These are phyloP conservation scores for Panicum hallii DNA, from an alignment of 202 grass and related monocot species.

Conservation along the genomic window DNA sequence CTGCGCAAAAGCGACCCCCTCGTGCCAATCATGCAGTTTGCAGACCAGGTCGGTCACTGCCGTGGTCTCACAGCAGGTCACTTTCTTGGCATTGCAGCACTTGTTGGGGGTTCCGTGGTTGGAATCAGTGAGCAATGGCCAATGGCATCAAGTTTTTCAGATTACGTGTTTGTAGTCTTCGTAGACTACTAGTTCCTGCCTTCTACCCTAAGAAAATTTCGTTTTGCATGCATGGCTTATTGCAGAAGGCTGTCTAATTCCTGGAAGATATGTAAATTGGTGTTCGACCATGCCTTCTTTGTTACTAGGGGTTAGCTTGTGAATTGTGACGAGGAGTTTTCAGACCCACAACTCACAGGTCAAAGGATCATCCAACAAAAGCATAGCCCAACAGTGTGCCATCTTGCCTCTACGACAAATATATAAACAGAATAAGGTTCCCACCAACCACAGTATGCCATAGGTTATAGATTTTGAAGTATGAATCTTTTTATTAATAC, in stretches of 20 bases:
- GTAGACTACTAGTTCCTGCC: neutral
- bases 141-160: conserved; percentile 12
- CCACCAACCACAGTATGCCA: neutral
- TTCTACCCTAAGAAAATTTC: conserved; percentile 39
- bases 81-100: conserved; percentile 8
- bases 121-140: neutral
- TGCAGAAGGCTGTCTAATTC: neutral
- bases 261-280: neutral
- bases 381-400: neutral
- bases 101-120: neutral
- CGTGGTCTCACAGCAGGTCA: conserved; percentile 3
- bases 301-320: neutral
- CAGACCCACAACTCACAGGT: neutral
- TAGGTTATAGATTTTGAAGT: neutral
- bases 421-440: neutral
- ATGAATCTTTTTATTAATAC: neutral
- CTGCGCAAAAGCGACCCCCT: conserved; percentile 29
- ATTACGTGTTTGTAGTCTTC: neutral
- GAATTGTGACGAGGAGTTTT: neutral
- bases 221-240: conserved; percentile 7
- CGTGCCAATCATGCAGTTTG: conserved; percentile 44
- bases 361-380: neutral
- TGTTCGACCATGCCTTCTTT: neutral
- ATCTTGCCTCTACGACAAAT: neutral
- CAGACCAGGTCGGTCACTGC: conserved; percentile 4